These are phyloP conservation scores for Rhodotorula sp. DNA, from an alignment of 1,284 basidiomycete species.

Conservation along the genomic window DNA sequence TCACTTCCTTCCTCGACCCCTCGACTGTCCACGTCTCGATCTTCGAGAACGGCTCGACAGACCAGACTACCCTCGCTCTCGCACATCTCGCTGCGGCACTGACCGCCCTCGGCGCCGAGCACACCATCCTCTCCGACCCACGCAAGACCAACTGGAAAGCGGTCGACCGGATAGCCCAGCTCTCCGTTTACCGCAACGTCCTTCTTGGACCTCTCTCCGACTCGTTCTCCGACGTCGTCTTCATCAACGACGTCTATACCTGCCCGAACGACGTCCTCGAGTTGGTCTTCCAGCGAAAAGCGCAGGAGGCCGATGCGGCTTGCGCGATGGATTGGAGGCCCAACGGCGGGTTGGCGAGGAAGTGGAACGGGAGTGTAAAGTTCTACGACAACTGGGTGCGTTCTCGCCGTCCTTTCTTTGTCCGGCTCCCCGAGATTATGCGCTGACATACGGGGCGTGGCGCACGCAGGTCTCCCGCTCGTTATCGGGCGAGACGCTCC, in stretches of 20 bases:
- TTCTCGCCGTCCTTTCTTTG: constrained; percentile 45
- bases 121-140: constrained; percentile 32
- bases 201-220: constrained; percentile 48
- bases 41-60: constrained; percentile 46
- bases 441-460: background rate
- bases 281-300: constrained; percentile 51
- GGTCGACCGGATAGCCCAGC: constrained; percentile 47
- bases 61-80: constrained; percentile 40
- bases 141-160: constrained; percentile 32
- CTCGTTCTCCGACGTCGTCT: constrained; percentile 50
- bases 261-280: constrained; percentile 52
- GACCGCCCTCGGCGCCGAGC: constrained; percentile 12
- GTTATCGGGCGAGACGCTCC: constrained; percentile 30
- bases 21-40: constrained; percentile 42
- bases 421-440: constrained; percentile 23
- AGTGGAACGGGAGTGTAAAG: constrained; percentile 44
- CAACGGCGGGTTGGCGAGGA: constrained; percentile 9
- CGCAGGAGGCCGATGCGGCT: constrained; percentile 52
- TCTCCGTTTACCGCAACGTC: constrained; percentile 52
- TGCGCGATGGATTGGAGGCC: constrained; percentile 52
- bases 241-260: constrained; percentile 54
- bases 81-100: constrained; percentile 33
- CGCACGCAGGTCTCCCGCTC: constrained; percentile 28
- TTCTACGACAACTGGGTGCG: constrained; percentile 55
- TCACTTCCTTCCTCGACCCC: constrained; percentile 40